Conservation (phyloP, 2,329 filamentous ascomycete genomes). For the Paecilomyces formosus region DNA sequence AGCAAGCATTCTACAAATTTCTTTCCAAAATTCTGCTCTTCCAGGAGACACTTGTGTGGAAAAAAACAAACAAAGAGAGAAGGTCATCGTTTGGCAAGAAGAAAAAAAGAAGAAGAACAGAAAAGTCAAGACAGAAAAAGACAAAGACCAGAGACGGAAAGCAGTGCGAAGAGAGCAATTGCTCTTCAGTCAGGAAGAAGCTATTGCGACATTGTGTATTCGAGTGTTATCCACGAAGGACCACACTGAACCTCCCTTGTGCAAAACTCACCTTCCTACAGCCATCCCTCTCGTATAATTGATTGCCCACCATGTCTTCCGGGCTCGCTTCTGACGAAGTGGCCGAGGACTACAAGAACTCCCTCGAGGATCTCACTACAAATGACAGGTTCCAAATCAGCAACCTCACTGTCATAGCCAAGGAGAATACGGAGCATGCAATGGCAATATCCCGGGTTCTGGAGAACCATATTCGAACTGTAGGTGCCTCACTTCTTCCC, state of each 20-base stretch:
- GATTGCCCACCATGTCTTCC: slow-evolving; percentile 53
- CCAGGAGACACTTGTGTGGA: slow-evolving; percentile 18
- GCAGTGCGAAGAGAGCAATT: slow-evolving; percentile 4
- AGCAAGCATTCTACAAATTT: slow-evolving; percentile 39
- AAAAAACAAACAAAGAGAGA: slow-evolving; percentile 9
- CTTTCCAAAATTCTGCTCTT: slow-evolving; percentile 27
- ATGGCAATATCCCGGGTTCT: slow-evolving; percentile 85
- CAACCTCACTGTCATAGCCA: slow-evolving; percentile 93
- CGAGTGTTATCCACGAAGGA: not conserved
- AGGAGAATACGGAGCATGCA: slow-evolving; percentile 94
- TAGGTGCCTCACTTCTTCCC: slow-evolving; percentile 47
- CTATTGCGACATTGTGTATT: not conserved
- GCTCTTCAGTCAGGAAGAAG: not conserved
- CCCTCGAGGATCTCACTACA: slow-evolving; percentile 80
- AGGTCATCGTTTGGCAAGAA: slow-evolving; percentile 4
- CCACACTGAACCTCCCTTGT: slow-evolving; percentile 1
- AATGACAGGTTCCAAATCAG: slow-evolving; percentile 95
- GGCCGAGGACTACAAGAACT: slow-evolving; percentile 88
- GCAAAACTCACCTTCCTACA: not conserved
- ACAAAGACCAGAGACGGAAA: slow-evolving; percentile 6
- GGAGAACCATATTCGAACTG: slow-evolving; percentile 88
- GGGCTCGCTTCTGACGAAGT: slow-evolving; percentile 67
- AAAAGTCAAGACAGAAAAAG: slow-evolving; percentile 9
- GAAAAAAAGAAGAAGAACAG: slow-evolving; percentile 11
- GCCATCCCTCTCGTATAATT: slow-evolving; percentile 4